These are phyloP conservation scores for Trametes sp. DNA, from an alignment of 1,284 basidiomycete genomes.

Conservation along the genomic window DNA sequence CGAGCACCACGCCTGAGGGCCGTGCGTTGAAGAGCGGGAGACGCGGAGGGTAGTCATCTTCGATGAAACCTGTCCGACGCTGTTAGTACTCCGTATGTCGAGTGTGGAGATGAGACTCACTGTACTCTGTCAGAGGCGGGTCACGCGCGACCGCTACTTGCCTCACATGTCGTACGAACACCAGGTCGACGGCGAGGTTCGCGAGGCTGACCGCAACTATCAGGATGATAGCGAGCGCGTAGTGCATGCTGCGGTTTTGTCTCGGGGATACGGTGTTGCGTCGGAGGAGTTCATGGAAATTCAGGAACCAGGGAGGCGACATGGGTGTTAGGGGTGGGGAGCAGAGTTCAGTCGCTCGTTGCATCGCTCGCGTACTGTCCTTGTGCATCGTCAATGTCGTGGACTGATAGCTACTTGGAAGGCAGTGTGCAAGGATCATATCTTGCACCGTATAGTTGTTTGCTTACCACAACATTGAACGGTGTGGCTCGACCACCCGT, in stretches of 20 bases:
- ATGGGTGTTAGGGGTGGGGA: not conserved
- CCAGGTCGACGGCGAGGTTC: constrained; percentile 2
- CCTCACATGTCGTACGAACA: not conserved
- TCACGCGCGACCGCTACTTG: not conserved
- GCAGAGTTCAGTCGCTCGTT: not conserved
- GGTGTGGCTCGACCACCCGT: too few relatives aligned
- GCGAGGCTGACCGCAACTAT: not conserved
- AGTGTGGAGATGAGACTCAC: not conserved
- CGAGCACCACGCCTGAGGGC: not conserved
- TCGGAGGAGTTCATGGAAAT: too few relatives aligned
- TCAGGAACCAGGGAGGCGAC: too few relatives aligned
- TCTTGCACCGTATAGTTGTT: too few relatives aligned
- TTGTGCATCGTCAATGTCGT: not conserved
- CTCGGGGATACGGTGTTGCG: not conserved
- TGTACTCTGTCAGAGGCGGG: not conserved
- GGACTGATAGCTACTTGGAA: not conserved
- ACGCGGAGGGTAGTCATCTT: constrained; percentile 12
- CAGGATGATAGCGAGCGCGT: not conserved
- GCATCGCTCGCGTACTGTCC: not conserved
- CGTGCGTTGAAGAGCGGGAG: not conserved
- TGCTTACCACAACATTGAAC: too few relatives aligned
- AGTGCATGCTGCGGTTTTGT: not conserved
- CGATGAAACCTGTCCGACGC: not conserved
- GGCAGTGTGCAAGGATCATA: not conserved
- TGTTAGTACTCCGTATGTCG: not conserved